A percentile compares a stretch with the other conserved stretches of the same genome.
phyloP scores from a whole-genome alignment of 2,329 filamentous ascomycete genomes.

The Epichloe sibirici region DNA sequence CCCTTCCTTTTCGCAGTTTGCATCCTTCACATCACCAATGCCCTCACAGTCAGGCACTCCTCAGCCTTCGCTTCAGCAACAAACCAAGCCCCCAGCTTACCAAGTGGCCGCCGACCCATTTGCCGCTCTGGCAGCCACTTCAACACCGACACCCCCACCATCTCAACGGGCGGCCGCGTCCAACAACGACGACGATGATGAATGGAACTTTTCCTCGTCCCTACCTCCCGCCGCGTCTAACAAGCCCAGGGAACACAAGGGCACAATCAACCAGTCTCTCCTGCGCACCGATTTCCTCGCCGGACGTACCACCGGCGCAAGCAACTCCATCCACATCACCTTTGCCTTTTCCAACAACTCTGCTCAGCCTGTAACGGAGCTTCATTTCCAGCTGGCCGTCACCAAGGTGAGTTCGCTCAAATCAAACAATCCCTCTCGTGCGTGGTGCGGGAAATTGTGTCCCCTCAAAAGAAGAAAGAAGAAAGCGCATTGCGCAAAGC shows the following conservation, averaged over 20 bases:
- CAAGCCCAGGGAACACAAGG: constrained; percentile 48
- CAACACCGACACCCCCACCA: constrained; percentile 14
- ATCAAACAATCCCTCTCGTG: no score
- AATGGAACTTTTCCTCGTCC: constrained; percentile 88
- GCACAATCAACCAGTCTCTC: constrained; percentile 55
- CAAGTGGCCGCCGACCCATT: constrained; percentile 37
- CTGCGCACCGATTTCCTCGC: constrained; percentile 66
- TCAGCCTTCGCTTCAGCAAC: constrained; percentile 35
- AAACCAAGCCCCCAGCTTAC: constrained; percentile 31
- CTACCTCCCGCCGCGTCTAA: constrained; percentile 48
- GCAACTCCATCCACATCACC: constrained; percentile 52
- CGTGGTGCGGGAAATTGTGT: no score
- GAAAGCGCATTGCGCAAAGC: no score
- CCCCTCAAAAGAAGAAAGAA: no score
- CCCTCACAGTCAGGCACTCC: constrained; percentile 41
- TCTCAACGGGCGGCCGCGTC: constrained; percentile 17
- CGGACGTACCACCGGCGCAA: constrained; percentile 40
- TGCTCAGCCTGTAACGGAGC: constrained; percentile 55
- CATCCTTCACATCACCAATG: constrained; percentile 40
- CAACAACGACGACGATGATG: constrained; percentile 77
- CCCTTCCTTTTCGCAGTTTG: constrained; percentile 41
- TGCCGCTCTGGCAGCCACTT: constrained; percentile 29
- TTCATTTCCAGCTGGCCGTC: constrained; percentile 87
- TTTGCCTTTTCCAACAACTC: constrained; percentile 80
- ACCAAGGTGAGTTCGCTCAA: constrained; percentile 54